Base-by-base conservation (phyloP, 1,284 basidiomycete genomes). In the Coriolopsis trogii region DNA sequence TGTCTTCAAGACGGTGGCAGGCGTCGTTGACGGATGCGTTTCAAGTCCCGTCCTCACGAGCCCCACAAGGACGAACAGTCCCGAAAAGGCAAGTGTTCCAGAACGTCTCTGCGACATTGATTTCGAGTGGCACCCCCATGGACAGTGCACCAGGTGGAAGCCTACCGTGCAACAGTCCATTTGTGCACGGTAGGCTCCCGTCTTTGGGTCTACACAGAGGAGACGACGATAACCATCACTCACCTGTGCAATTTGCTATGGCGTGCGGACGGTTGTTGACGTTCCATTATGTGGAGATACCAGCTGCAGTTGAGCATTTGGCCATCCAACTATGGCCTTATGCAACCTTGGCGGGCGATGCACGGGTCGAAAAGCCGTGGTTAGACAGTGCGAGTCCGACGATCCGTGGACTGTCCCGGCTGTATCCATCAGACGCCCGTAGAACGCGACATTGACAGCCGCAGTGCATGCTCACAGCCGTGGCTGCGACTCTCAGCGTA, bases 1-100 rank as follows among this genome's bases (percentile, higher is more conserved):
- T 46, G 25, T 33, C 41, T 29, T 33, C 28, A 40, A 41, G 39
- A 40, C 36, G 40, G n/a, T 13, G 42, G 9, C 24, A 29, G 36
- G 16, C 26, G 25, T 26, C 37, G 10, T 10, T 16, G 21, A 21
- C 33, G 15, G 13, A 8, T 41, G 18, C 42, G 23, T 45, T n/a
- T n/a, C n/a, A n/a, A n/a, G n/a, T n/a, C n/a, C n/a, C 7, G 29
- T 23, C 18, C 24, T 25, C 41, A 31, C 31, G 21, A 18, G 38
- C 29, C 21, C 16, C 38, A 6, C 39, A 15, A 23, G 29, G 23
- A 25, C 36, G 21, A 21, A 12, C 39, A 23, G 30, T 41, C 46
- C 51, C 7, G 43, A 55, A 38, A 50, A 55, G 53, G 53, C 53
- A 55, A 50, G 53, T 55, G 31, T 49, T 26, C n/a, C 42, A 41